Percentiles rank a stretch among this genome's conserved stretches.
Conservation (phyloP, 495 filamentous ascomycete species). For the Penicillium subrubescens region DNA sequence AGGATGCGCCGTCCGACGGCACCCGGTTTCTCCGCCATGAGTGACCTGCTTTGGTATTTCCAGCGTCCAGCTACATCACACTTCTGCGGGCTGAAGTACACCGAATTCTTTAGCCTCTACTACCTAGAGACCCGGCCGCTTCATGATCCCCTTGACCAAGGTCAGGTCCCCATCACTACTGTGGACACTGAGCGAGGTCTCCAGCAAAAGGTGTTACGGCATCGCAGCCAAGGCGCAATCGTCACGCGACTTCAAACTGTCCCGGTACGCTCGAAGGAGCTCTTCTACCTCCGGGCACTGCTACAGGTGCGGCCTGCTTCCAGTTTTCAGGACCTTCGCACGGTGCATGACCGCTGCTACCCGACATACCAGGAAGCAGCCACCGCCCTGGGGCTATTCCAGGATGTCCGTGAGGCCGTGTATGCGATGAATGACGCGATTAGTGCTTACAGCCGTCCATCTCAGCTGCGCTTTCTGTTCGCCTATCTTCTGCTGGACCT, state of each 20-base stretch:
- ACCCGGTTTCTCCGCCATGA: neutral
- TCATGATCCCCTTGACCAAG: too few species aligned
- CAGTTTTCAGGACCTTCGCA: neutral
- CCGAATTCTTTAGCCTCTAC: too few species aligned
- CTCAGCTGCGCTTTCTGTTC: neutral
- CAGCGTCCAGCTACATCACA: too few species aligned
- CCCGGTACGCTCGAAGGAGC: neutral
- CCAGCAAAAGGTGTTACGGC: neutral
- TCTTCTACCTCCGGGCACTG: neutral
- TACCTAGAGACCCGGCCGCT: too few species aligned
- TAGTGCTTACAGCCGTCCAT: neutral
- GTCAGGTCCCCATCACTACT: too few species aligned
- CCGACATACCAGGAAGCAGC: neutral
- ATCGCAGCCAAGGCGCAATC: neutral
- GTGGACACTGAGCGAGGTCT: too few species aligned
- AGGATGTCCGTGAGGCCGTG: neutral
- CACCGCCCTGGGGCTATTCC: neutral
- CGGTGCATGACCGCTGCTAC: neutral
- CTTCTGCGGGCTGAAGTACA: too few species aligned
- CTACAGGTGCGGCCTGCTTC: neutral
- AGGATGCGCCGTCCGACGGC: neutral
- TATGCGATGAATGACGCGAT: neutral
- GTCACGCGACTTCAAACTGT: neutral
- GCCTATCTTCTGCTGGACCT: neutral
- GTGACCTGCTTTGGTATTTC: neutral